phyloP scores from a whole-genome alignment of 23 red algal species.

The Pyropia haitanensis region DNA sequence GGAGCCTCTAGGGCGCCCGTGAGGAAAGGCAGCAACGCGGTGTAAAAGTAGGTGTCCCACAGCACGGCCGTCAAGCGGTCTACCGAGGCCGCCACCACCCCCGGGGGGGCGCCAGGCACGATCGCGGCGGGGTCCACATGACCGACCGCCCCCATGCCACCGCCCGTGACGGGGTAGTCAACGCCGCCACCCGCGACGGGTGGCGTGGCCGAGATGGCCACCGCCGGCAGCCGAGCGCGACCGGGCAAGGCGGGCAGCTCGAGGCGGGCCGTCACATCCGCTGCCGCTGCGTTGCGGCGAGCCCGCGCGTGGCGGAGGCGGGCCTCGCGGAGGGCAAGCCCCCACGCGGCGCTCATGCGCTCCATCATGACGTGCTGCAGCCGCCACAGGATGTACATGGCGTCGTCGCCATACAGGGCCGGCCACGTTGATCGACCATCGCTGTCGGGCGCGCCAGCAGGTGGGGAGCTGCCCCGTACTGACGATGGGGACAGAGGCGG shows the following conservation, averaged over 20 bases:
- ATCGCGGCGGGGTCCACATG: constrained; percentile 4
- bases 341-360: constrained; percentile 47
- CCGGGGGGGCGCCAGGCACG: constrained; percentile 5
- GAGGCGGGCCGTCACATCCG: constrained; percentile 4
- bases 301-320: constrained; percentile 12
- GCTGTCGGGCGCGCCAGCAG: not conserved
- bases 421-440: not conserved
- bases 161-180: constrained; percentile 1
- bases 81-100: constrained; percentile 16
- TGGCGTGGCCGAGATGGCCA: constrained; percentile 9
- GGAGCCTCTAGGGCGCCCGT: constrained; percentile 39
- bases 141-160: not conserved
- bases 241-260: not conserved
- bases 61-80: constrained; percentile 8
- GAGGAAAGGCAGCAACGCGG: constrained; percentile 14
- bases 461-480: not conserved
- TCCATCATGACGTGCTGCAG: constrained; percentile 70
- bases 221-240: not conserved
- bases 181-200: not conserved
- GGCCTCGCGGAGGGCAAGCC: constrained; percentile 38
- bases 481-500: not conserved
- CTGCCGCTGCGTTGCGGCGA: constrained; percentile 4
- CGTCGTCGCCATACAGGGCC: constrained; percentile 80
- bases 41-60: constrained; percentile 5
- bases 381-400: constrained; percentile 75